phyloP scores from a whole-genome alignment of 306 rosid species.

The Begonia fuchsioides region DNA sequence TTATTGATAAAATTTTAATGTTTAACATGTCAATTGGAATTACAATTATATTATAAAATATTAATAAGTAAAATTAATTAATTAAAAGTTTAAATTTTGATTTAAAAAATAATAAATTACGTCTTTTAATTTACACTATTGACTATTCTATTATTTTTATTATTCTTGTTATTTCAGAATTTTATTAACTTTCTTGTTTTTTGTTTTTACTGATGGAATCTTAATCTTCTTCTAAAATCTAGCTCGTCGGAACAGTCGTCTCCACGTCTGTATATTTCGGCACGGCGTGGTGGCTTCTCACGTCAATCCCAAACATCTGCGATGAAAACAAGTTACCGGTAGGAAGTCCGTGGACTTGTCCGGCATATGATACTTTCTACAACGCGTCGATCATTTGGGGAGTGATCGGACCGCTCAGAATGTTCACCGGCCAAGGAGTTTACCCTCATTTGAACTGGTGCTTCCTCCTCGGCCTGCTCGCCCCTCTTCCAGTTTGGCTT shows the following conservation, averaged over 20 bases:
- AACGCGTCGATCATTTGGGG: slow-evolving; percentile 37
- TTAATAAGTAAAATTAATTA: no score
- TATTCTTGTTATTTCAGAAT: no score
- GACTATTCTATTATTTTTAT: no score
- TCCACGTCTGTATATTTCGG: slow-evolving; percentile 28
- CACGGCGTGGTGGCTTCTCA: slow-evolving; percentile 39
- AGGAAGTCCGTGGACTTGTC: slow-evolving; percentile 48
- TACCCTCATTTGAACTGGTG: slow-evolving; percentile 33
- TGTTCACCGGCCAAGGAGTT: slow-evolving; percentile 20
- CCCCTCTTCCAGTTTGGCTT: slow-evolving; percentile 26
- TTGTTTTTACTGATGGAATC: no score
- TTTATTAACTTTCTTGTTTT: no score
- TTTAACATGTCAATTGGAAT: no score
- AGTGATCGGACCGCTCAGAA: slow-evolving; percentile 23
- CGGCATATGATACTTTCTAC: slow-evolving; percentile 26
- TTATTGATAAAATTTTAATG: no score
- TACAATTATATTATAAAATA: no score
- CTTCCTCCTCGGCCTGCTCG: slow-evolving; percentile 23
- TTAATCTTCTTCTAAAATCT: background rate
- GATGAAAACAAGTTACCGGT: slow-evolving; percentile 13
- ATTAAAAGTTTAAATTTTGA: no score
- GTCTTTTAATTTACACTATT: no score
- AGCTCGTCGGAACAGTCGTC: slow-evolving; percentile 30
- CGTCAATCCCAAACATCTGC: slow-evolving; percentile 19
- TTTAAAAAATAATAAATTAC: no score